Conservation (phyloP, 78 protist genomes). For the Bigelowiella natans region DNA sequence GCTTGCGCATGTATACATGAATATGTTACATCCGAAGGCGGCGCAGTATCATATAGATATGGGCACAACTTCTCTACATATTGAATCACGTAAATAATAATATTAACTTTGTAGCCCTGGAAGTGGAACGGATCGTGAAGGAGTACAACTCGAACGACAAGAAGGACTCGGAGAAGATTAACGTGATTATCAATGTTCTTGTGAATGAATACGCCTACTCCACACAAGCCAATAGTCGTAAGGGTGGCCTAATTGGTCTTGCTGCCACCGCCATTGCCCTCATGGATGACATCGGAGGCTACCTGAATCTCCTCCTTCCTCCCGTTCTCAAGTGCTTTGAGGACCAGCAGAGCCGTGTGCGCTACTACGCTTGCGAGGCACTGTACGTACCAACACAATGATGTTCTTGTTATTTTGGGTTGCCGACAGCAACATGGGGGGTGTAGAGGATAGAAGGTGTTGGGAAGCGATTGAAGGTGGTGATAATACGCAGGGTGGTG, state of each 20-base stretch:
- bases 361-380: slow-evolving; percentile 91
- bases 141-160: slow-evolving; percentile 26
- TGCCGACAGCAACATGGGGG: too few relatives aligned
- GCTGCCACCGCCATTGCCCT: slow-evolving; percentile 83
- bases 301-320: slow-evolving; percentile 51
- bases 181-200: not conserved
- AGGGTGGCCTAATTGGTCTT: slow-evolving; percentile 84
- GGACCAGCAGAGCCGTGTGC: slow-evolving; percentile 50
- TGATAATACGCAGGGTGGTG: not conserved
- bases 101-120: not conserved
- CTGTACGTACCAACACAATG: too few relatives aligned
- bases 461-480: too few relatives aligned
- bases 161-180: not conserved
- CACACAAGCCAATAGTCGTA: slow-evolving; percentile 40
- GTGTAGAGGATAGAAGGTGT: too few relatives aligned
- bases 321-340: slow-evolving; percentile 53
- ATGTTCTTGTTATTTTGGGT: too few relatives aligned
- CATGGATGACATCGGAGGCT: slow-evolving; percentile 23
- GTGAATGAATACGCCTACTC: slow-evolving; percentile 10
- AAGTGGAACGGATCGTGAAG: slow-evolving; percentile 39
- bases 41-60: too few relatives aligned
- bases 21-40: too few relatives aligned
- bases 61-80: too few relatives aligned
- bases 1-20: too few relatives aligned
- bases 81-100: too few relatives aligned